Evolutionary conservation across 805 yeast species (phyloP).

Genomic region (Wickerhamomyces tratensis): DNA sequence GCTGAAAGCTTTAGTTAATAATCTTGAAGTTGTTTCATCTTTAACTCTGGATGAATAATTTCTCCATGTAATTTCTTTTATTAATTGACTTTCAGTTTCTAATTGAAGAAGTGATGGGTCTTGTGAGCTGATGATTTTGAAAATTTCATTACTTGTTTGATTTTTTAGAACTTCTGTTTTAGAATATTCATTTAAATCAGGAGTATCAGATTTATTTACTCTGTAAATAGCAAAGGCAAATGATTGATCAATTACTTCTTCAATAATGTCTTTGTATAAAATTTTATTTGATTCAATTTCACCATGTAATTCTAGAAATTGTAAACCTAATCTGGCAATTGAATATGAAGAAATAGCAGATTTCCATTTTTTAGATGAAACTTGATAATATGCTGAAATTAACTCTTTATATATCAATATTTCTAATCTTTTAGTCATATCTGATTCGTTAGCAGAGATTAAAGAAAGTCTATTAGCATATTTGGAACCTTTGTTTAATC

Average conservation of each 20-base stretch:
- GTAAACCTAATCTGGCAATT: slow-evolving; percentile 52
- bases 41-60: slow-evolving; percentile 51
- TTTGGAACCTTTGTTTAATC: slow-evolving; percentile 53
- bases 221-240: slow-evolving; percentile 45
- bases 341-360: slow-evolving; percentile 42
- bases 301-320: slow-evolving; percentile 33
- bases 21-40: slow-evolving; percentile 65
- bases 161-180: slow-evolving; percentile 29
- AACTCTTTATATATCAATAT: slow-evolving; percentile 35
- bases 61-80: slow-evolving; percentile 46
- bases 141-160: slow-evolving; percentile 21
- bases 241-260: slow-evolving; percentile 56
- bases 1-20: slow-evolving; percentile 32
- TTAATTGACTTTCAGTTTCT: slow-evolving; percentile 20
- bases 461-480: slow-evolving; percentile 32
- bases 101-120: slow-evolving; percentile 17
- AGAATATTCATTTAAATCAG: slow-evolving; percentile 42
- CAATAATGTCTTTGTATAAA: slow-evolving; percentile 45
- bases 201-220: slow-evolving; percentile 21
- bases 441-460: slow-evolving; percentile 29
- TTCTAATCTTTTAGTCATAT: slow-evolving; percentile 25
- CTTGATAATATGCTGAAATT: slow-evolving; percentile 38
- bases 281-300: slow-evolving; percentile 14
- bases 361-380: slow-evolving; percentile 48
- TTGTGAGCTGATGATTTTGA: slow-evolving; percentile 26